Evolutionary conservation across 371 early-diverging fungal genomes (phyloP).

Genomic region (Polyrhizophydium stewartii): DNA sequence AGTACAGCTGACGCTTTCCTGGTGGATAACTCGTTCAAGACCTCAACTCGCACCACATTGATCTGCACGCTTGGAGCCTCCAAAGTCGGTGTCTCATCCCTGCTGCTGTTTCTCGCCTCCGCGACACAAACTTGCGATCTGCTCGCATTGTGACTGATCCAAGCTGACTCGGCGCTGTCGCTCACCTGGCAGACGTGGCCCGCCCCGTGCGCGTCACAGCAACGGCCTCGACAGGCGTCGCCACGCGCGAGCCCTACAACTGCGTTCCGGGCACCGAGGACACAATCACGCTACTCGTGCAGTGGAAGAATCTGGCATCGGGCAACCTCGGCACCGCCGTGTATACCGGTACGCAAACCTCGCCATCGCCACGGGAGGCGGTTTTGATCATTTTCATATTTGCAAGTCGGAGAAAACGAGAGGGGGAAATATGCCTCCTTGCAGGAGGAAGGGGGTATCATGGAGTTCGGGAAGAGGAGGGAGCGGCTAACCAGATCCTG

Average conservation of each 20-base stretch:
- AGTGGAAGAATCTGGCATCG: conserved; percentile 17
- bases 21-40: too few species aligned
- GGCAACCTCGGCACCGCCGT: conserved; percentile 36
- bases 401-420: too few species aligned
- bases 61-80: conserved; percentile 43
- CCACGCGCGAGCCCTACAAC: conserved; percentile 29
- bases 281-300: conserved; percentile 49
- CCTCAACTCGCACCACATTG: conserved; percentile 52
- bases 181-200: too few species aligned
- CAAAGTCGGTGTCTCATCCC: conserved; percentile 13
- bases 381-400: too few species aligned
- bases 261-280: conserved; percentile 40
- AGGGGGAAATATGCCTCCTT: too few species aligned
- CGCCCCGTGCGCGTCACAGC: conserved; percentile 39
- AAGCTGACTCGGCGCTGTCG: too few species aligned
- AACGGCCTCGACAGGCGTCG: conserved; percentile 39
- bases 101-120: not conserved
- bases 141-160: not conserved
- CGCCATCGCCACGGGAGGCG: not conserved
- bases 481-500: too few species aligned
- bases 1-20: too few species aligned
- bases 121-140: not conserved
- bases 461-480: too few species aligned
- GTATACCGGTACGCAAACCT: conserved; percentile 25
- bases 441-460: too few species aligned